Base-by-base conservation (phyloP, 352 stramenopile species). In the Lagenidium sp. region DNA sequence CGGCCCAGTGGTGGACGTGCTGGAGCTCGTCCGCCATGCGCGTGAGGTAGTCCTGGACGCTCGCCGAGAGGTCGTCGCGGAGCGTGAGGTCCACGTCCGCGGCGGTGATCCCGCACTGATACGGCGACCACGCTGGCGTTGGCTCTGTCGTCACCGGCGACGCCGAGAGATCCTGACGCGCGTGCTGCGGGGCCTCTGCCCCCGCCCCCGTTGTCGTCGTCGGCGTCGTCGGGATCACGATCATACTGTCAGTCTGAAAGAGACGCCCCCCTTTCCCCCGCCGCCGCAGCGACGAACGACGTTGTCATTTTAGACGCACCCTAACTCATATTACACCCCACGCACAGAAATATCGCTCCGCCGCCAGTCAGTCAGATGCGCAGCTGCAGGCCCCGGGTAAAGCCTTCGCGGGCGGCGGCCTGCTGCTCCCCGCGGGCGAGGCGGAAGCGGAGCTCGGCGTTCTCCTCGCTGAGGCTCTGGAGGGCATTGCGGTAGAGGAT, bases 401-500 rank as follows among this genome's bases (percentile, higher is more conserved):
- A 51, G n/a, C 35, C 29, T 12, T 56, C 50, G 37, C 73, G 74
- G 1, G 22, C 47, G 4, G 67, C 53, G 19, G 36, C 41, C 19
- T 65, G 50, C 0, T 53, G 51, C 15, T 63, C 45, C 13, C 30
- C 32, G 2, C 34, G 32, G 6, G 41, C 44, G 6, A 82, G 28
- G 32, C 71, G 54, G 41, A 65, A 72, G 10, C 64, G 62, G 16
- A 88, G 50, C 32, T 55, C 41, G 12, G 63, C 30, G 43, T 82
- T 88, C 49, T 82, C 69, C 10, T 85, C 66, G 15, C 62, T 75
- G 16, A 82, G 42, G 0, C 65, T 48, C 36, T 76, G 36, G 15
- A 88, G 50, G 35, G 82, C 75, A 23, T 82, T 82, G 47, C 75
- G 72, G 24, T 88, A 88, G 21, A 88, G 16, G 24, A 84, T 78